These are phyloP conservation scores for Naumovozyma castellii DNA, from an alignment of 805 yeast genomes.

Conservation along the genomic window DNA sequence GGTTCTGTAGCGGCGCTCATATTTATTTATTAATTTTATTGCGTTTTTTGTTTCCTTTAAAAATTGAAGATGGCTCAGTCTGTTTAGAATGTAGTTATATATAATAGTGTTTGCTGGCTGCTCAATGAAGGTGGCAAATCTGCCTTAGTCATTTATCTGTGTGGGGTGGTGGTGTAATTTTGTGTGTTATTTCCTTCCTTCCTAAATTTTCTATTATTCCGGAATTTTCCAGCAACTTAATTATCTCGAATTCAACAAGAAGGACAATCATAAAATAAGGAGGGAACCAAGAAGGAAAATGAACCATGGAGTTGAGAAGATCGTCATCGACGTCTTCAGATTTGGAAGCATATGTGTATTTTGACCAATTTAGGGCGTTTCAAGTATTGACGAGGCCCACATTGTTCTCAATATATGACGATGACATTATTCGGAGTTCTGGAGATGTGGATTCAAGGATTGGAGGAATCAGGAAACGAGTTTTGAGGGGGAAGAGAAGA, in stretches of 20 bases:
- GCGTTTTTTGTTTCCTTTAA: too few species aligned
- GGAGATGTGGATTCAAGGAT: too few species aligned
- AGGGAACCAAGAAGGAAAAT: too few species aligned
- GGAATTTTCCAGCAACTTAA: background rate
- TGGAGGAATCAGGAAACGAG: slow-evolving; percentile 22
- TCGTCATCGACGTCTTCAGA: background rate
- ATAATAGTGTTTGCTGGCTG: too few species aligned
- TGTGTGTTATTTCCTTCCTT: too few species aligned
- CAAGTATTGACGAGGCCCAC: background rate
- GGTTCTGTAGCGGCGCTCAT: background rate
- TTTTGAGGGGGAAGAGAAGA: slow-evolving; percentile 27
- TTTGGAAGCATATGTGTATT: background rate
- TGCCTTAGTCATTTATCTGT: too few species aligned
- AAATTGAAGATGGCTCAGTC: too few species aligned
- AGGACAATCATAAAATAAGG: too few species aligned
- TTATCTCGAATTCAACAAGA: background rate
- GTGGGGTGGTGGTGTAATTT: too few species aligned
- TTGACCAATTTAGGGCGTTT: background rate
- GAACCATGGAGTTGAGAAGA: background rate
- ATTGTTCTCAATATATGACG: slow-evolving; percentile 42
- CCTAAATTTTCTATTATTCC: too few species aligned
- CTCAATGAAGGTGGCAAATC: too few species aligned
- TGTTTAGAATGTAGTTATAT: too few species aligned
- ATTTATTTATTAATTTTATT: background rate
- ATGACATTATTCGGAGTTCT: slow-evolving; percentile 21